phyloP scores from a whole-genome alignment of 345 rosid species.

The Durio zibethinus region DNA sequence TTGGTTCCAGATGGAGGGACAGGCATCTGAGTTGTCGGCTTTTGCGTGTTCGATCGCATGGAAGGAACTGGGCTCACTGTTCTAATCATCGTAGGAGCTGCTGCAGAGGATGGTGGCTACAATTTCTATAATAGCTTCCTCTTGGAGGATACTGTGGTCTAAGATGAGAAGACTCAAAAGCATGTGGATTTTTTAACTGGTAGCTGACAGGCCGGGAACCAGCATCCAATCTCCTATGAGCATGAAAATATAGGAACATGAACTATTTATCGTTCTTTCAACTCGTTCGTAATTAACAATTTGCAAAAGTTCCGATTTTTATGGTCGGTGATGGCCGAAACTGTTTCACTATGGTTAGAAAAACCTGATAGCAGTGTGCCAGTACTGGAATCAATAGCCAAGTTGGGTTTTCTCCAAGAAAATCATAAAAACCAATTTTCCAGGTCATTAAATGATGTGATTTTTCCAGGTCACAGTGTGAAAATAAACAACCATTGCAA shows the following conservation, averaged over 20 bases:
- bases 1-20: constrained; percentile 19
- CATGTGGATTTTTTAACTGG: constrained; percentile 14
- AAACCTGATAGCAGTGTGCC: neutral
- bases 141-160: constrained; percentile 25
- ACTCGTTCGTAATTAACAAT: neutral
- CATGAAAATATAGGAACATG: too few relatives aligned
- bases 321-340: neutral
- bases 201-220: constrained; percentile 20
- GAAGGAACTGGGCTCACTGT: constrained; percentile 19
- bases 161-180: constrained; percentile 15
- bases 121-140: constrained; percentile 23
- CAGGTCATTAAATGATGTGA: neutral
- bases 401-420: neutral
- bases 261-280: too few relatives aligned
- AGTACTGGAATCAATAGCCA: neutral
- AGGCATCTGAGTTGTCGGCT: constrained; percentile 18
- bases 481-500: neutral
- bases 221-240: constrained; percentile 18
- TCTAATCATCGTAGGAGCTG: constrained; percentile 24
- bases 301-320: neutral
- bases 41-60: constrained; percentile 21
- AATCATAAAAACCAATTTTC: neutral
- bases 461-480: neutral
- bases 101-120: constrained; percentile 29
- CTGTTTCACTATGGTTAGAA: neutral